phyloP scores from a whole-genome alignment of 768 basidiomycete genomes.

The Floccularia luteovirens region DNA sequence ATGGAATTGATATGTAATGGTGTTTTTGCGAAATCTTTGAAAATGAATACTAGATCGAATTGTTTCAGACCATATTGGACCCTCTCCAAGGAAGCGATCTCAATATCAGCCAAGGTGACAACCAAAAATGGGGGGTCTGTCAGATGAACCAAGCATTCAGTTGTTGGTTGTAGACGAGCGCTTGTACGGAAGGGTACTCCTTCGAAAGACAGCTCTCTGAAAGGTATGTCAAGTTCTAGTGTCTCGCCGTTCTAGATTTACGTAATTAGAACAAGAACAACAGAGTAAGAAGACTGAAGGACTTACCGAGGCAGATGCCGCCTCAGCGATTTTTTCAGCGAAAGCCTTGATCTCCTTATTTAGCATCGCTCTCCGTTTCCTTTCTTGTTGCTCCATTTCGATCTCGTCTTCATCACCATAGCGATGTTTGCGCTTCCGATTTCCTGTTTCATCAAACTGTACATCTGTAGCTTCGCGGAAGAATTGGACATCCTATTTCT shows the following conservation, averaged over 20 bases:
- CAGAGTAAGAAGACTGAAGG: neutral
- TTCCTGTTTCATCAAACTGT: slow-evolving; percentile 99
- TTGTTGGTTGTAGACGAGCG: slow-evolving; percentile 91
- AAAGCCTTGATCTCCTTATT: slow-evolving; percentile 95
- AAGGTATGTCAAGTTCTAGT: slow-evolving; percentile 92
- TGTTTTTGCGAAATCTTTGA: slow-evolving; percentile 90
- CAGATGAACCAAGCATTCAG: slow-evolving; percentile 92
- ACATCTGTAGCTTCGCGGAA: slow-evolving; percentile 97
- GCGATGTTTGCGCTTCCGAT: slow-evolving; percentile 91
- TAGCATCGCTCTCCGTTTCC: slow-evolving; percentile 78
- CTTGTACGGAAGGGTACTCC: slow-evolving; percentile 96
- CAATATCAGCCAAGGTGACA: slow-evolving; percentile 89
- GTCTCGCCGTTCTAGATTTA: slow-evolving; percentile 56
- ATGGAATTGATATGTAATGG: slow-evolving; percentile 98
- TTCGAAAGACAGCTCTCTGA: slow-evolving; percentile 93
- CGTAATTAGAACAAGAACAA: slow-evolving; percentile 2
- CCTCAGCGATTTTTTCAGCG: slow-evolving; percentile 87
- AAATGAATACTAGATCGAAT: slow-evolving; percentile 95
- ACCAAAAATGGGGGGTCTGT: slow-evolving; percentile 95
- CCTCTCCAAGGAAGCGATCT: slow-evolving; percentile 94
- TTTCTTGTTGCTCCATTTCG: slow-evolving; percentile 96
- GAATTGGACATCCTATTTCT: slow-evolving; percentile 86
- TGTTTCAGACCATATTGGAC: slow-evolving; percentile 95
- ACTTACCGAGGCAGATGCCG: slow-evolving; percentile 67
- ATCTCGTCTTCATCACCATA: slow-evolving; percentile 99